Base-by-base conservation (phyloP, 78 protist species). In the Dictyostelium intermedium region DNA sequence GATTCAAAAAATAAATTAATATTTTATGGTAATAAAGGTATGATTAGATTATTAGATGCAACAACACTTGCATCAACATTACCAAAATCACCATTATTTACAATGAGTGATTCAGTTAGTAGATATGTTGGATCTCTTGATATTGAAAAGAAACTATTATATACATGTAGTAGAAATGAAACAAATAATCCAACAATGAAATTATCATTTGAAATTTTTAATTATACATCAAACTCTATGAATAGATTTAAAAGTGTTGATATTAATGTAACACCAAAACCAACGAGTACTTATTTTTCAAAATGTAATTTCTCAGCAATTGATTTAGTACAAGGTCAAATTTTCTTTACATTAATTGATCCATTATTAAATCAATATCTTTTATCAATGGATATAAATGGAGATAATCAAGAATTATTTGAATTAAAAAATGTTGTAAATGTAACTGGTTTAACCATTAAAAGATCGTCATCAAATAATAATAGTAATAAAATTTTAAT, bases 311-410 rank as follows among this genome's bases (percentile, higher is more conserved):
- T 34, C 18, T 72, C 79, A 34, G 4, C 79, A 13, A 72, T 72
- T 16, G 79, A 72, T 72, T 72, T 72, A 72, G 9, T 72, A 14
- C 79, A 72, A 72, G 79, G 79, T 18, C 79, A 72, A 72, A 13
- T 72, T 2, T 72, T 72, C 23, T 72, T 72, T 34, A 34, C 41
- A 30, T 32, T 35, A 72, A 32, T 72, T 27, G 79, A 72, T 34
- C 0, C 79, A 30, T 34, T 16, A 34, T 34, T 13, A 72, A 72
- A 72, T 34, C 37, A 72, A 72, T 72, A 30, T 34, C 11, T 72
- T 32, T 16, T 72, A 30, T 72, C 79, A 72, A 72, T 72, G 79
- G 79, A 72, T 34, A 16, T 72, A 11, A 30, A 34, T 72, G 79
- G 79, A 16, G 16, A 32, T 34, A 72, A 72, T 72, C 79, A 72